Percentiles rank a stretch among this genome's conserved stretches.
Conservation (phyloP, 176 grass and related monocot genomes). For the Chloris gayana region DNA sequence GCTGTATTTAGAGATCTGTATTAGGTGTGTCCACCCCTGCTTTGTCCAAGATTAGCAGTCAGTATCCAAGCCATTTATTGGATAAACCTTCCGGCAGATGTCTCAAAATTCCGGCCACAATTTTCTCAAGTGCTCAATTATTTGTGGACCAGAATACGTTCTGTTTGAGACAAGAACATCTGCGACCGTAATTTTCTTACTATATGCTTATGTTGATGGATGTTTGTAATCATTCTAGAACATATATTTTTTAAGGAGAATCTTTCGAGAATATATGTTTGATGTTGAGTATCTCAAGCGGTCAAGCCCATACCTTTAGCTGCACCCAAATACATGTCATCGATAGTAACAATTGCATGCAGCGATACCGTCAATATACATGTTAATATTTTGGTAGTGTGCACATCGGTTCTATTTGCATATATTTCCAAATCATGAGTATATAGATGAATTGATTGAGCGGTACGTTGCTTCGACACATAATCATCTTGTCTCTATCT, state of each 20-base stretch:
- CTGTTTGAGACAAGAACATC: slow-evolving; percentile 10
- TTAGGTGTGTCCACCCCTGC: slow-evolving; percentile 6
- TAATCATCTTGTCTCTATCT: not conserved
- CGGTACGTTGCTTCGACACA: not conserved
- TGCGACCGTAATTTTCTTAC: not conserved
- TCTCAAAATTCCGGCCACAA: not conserved
- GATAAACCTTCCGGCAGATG: not conserved
- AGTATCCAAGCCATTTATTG: slow-evolving; percentile 7
- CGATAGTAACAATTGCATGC: slow-evolving; percentile 34
- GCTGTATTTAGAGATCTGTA: slow-evolving; percentile 1
- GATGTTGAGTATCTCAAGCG: not conserved
- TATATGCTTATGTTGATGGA: not conserved
- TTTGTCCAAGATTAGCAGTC: slow-evolving; percentile 30
- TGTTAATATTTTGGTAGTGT: not conserved
- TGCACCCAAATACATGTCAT: not conserved
- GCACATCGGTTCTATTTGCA: not conserved
- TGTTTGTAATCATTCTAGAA: not conserved
- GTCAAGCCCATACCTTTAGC: not conserved
- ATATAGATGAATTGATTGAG: not conserved
- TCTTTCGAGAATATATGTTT: not conserved
- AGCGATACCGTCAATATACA: not conserved
- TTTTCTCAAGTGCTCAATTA: slow-evolving; percentile 19
- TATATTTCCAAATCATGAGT: not conserved
- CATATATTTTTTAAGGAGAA: too few species aligned
- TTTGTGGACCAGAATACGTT: not conserved